Conservation (phyloP, 495 filamentous ascomycete species). For the Aspergillus mulundensis region DNA sequence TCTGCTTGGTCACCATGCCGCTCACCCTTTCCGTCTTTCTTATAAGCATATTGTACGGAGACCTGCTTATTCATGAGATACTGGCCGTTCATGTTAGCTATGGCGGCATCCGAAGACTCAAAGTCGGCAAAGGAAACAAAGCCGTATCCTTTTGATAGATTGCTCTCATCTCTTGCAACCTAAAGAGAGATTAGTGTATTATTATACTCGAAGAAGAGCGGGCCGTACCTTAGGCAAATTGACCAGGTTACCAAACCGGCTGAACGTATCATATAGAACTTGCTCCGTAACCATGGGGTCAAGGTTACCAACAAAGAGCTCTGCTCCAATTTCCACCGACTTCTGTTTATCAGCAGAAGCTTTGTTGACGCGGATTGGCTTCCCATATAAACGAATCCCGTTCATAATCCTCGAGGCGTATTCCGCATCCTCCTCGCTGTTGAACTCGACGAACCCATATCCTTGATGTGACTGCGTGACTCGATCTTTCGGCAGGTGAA, state of each 20-base stretch:
- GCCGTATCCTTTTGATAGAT: conserved; percentile 91
- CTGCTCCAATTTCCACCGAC: conserved; percentile 89
- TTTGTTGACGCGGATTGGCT: conserved; percentile 97
- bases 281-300: conserved; percentile 95
- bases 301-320: conserved; percentile 95
- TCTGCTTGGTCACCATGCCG: conserved; percentile 94
- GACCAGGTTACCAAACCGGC: conserved; percentile 82
- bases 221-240: conserved; percentile 67
- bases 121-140: conserved; percentile 94
- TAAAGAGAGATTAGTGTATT: conserved; percentile 20
- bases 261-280: conserved; percentile 95
- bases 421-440: conserved; percentile 91
- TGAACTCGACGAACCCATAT: conserved; percentile 98
- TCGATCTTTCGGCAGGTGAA: conserved; percentile 95
- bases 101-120: conserved; percentile 89
- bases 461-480: conserved; percentile 96
- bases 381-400: conserved; percentile 85
- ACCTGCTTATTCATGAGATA: conserved; percentile 96
- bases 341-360: conserved; percentile 95
- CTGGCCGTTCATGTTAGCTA: conserved; percentile 91
- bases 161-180: conserved; percentile 88
- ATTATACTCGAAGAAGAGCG: neutral
- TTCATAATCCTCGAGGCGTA: conserved; percentile 98
- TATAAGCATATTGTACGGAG: conserved; percentile 96
- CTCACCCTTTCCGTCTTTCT: conserved; percentile 98